Percentiles rank a stretch among this genome's conserved stretches.
Conservation (phyloP, 108 stramenopile genomes). For the Skeletonema marinoi region DNA sequence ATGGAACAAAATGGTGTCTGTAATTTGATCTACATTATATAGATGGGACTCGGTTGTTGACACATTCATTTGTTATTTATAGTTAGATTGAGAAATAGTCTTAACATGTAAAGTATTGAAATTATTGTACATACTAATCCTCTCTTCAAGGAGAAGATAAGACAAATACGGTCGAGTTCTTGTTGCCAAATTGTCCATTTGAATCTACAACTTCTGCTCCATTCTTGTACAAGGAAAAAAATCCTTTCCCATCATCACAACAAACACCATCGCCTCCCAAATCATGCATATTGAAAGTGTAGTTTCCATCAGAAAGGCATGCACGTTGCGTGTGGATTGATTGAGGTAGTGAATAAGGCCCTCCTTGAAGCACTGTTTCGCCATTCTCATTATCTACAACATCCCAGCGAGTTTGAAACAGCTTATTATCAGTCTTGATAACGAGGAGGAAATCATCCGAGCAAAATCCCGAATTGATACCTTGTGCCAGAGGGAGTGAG, state of each 20-base stretch:
- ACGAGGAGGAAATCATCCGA: conserved; percentile 41
- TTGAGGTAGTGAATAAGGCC: conserved; percentile 28
- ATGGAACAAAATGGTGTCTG: conserved; percentile 49
- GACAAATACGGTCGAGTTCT: conserved; percentile 8
- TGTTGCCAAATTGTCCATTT: conserved; percentile 25
- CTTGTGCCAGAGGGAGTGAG: conserved; percentile 29
- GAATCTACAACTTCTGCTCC: conserved; percentile 30
- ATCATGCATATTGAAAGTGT: conserved; percentile 38
- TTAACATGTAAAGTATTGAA: background rate
- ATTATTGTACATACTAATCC: background rate
- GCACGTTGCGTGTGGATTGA: conserved; percentile 39
- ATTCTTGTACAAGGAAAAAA: conserved; percentile 39
- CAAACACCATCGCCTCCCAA: conserved; percentile 31
- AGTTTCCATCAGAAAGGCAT: conserved; percentile 38
- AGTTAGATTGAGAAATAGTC: too few relatives aligned
- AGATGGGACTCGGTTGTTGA: too few relatives aligned
- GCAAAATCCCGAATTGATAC: conserved; percentile 17
- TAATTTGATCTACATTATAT: conserved; percentile 14
- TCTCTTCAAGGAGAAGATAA: background rate
- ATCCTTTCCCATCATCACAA: conserved; percentile 35
- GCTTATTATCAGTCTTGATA: conserved; percentile 37
- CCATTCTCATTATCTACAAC: conserved; percentile 35
- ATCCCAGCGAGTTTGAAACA: conserved; percentile 33
- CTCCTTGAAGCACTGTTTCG: conserved; percentile 33
- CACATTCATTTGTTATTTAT: too few relatives aligned